phyloP scores from a whole-genome alignment of 257 asterid species.

The Apocynum venetum region DNA sequence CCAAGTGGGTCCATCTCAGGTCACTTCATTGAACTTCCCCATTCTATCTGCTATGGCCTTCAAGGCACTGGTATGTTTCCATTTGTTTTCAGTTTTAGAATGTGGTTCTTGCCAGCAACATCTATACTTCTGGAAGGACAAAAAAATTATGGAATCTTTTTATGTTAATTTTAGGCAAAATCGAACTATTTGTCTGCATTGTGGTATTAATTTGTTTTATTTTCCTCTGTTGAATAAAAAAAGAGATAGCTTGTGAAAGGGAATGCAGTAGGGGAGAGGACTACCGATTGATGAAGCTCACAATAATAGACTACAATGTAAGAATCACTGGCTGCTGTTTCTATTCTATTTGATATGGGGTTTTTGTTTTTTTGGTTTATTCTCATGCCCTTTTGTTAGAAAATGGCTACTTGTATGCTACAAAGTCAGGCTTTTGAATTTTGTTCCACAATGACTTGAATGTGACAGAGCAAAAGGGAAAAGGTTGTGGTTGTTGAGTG shows the following conservation, averaged over 20 bases:
- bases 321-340: conserved; percentile 20
- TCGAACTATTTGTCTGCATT: neutral
- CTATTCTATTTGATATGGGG: neutral
- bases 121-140: neutral
- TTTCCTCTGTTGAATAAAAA: neutral
- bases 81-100: neutral
- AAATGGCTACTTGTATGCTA: neutral
- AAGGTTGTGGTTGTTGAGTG: conserved; percentile 77
- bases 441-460: conserved; percentile 1
- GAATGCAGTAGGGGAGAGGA: conserved; percentile 99
- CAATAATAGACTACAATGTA: conserved; percentile 69
- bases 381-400: neutral
- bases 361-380: neutral
- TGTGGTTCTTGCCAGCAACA: neutral
- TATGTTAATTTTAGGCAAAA: neutral
- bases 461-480: conserved; percentile 56
- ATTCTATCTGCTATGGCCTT: conserved; percentile 80
- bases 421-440: neutral
- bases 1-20: conserved; percentile 89
- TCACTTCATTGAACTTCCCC: conserved; percentile 86
- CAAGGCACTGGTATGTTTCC: conserved; percentile 60
- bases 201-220: neutral
- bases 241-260: conserved; percentile 91
- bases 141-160: neutral
- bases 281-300: conserved; percentile 89